These are phyloP conservation scores for Colletotrichum sp. DNA, from an alignment of 2,329 filamentous ascomycete species.

Conservation along the genomic window DNA sequence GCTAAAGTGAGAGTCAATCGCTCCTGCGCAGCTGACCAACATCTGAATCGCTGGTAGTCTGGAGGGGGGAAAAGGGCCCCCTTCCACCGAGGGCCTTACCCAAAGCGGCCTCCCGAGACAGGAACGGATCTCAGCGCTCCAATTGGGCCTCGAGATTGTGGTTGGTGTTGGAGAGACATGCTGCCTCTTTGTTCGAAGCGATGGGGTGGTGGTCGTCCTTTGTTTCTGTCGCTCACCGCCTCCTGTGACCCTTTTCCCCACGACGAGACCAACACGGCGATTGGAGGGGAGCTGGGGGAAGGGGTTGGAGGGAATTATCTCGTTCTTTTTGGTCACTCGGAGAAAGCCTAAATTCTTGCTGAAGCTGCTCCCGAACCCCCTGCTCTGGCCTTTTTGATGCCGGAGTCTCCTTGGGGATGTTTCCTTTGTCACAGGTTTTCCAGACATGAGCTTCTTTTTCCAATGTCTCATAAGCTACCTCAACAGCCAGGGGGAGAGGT, in stretches of 20 bases:
- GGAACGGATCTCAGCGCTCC: not conserved
- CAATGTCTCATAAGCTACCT: not conserved
- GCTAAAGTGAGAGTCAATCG: not conserved
- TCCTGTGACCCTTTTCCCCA: not conserved
- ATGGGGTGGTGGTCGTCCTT: not conserved
- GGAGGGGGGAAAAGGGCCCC: not conserved
- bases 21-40: not conserved
- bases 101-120: slow-evolving; percentile 11
- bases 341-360: not conserved
- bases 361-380: not conserved
- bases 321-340: not conserved
- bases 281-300: not conserved
- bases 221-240: not conserved
- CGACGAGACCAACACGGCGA: not conserved
- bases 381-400: not conserved
- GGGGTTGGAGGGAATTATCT: not conserved
- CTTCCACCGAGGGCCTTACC: not conserved
- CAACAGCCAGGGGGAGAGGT: not conserved
- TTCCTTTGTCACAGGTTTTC: not conserved
- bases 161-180: not conserved
- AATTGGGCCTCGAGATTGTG: not conserved
- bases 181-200: not conserved
- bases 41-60: not conserved
- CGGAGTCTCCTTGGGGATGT: not conserved
- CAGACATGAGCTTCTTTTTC: not conserved